Percentiles rank a stretch among this genome's conserved stretches.
Conservation (phyloP, 441 rosid genomes). For the Lagerstroemia fauriei region DNA sequence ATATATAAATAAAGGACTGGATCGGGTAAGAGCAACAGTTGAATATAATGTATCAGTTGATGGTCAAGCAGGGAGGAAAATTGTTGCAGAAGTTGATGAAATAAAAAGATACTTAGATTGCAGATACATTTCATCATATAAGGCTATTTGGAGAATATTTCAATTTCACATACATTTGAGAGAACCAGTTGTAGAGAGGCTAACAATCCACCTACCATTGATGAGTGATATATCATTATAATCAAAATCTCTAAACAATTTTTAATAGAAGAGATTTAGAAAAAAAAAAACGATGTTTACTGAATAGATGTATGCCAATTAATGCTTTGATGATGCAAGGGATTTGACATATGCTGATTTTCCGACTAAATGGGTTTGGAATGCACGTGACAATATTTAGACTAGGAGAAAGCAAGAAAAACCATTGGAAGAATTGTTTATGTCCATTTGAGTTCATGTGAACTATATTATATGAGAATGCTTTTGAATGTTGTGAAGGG, state of each 20-base stretch:
- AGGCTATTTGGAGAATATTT: too few species aligned
- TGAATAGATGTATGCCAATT: conserved; percentile 23
- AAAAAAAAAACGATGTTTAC: conserved; percentile 2
- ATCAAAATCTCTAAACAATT: neutral
- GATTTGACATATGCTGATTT: neutral
- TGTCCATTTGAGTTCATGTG: neutral
- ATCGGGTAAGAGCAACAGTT: too few species aligned
- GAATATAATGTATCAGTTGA: too few species aligned
- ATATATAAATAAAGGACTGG: too few species aligned
- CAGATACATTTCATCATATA: too few species aligned
- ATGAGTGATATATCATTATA: neutral
- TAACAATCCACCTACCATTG: too few species aligned
- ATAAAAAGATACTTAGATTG: too few species aligned
- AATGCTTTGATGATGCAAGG: neutral
- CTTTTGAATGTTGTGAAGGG: neutral
- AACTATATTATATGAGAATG: neutral
- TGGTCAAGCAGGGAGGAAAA: too few species aligned
- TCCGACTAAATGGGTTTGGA: conserved; percentile 12
- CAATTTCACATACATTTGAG: too few species aligned
- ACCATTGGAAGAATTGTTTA: neutral
- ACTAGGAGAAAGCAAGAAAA: neutral
- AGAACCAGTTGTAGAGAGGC: too few species aligned
- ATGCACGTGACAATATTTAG: neutral
- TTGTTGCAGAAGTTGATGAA: too few species aligned
- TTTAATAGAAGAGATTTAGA: neutral